Evolutionary conservation across 805 yeast species (phyloP), one percentile per base, ranked within the genome.

Genomic region (Starmerella gropengiesseri): DNA sequence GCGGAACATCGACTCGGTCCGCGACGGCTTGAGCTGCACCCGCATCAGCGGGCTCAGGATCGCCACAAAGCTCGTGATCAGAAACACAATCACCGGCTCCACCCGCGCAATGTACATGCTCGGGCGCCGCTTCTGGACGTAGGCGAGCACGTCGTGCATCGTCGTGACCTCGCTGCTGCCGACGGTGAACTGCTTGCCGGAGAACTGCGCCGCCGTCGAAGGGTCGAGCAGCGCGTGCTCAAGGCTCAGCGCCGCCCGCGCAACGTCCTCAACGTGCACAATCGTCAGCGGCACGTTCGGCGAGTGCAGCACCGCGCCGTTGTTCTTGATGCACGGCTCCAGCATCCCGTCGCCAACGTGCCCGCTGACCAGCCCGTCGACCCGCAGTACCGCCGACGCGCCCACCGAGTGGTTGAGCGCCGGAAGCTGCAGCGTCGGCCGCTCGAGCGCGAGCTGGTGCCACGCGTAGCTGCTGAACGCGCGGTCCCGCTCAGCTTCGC

Each of bases 181-280:
- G 2, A 57, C 42, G 3, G 54, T 45, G 40, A 49, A 54, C 28
- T 42, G 34, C 11, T 36, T 18, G 17, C 51, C 49, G 20, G 31
- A 19, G 40, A 37, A 44, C 18, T 39, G 14, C 2, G 14, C 30
- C 8, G 44, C 44, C 2, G 58, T 46, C 2, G 36, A 41, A 18
- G 57, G 57, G 40, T 55, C 56, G 19, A 48, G 40, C 20, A 55
- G 49, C 31, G 37, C 39, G 31, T 48, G 44, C 40, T 56, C 60
- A 11, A 54, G 45, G 59, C 70, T 52, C 61, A 74, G 20, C 67
- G 71, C 49, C 58, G 70, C 42, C 65, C 73, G 41, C 59, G 68
- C 58, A 46, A 58, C 50, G 37, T 58, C 62, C 44, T 58, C 62
- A 6, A 58, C 60, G 27, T 57, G 54, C 56, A 66, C 43, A 53